phyloP scores from a whole-genome alignment of 2,329 filamentous ascomycete genomes.

The Achaetomium macrosporum region DNA sequence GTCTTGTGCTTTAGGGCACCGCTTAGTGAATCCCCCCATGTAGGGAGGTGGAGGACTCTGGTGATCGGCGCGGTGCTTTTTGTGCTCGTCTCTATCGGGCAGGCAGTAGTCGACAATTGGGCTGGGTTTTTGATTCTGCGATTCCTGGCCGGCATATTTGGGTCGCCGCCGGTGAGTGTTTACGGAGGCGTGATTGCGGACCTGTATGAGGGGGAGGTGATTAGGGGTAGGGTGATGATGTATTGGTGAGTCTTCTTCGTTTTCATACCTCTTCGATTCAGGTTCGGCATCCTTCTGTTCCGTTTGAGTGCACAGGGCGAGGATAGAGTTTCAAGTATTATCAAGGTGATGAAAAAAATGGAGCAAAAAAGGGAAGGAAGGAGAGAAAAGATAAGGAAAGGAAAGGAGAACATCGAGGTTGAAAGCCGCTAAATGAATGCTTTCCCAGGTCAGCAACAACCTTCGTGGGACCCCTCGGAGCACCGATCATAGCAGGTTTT shows the following conservation, averaged over 20 bases:
- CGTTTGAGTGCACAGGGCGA: neutral
- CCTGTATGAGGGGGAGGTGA: constrained; percentile 20
- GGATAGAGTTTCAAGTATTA: too few relatives aligned
- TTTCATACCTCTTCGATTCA: neutral
- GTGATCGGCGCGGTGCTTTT: constrained; percentile 18
- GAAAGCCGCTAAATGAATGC: neutral
- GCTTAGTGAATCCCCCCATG: constrained; percentile 20
- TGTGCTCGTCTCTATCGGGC: constrained; percentile 18
- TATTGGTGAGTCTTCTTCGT: constrained; percentile 16
- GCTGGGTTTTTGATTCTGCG: neutral
- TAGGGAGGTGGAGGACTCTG: constrained; percentile 21
- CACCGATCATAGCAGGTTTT: constrained; percentile 25
- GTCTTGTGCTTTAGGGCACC: constrained; percentile 15
- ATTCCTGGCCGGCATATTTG: constrained; percentile 25
- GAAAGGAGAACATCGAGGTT: neutral
- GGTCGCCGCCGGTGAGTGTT: constrained; percentile 25
- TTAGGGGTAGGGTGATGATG: constrained; percentile 25
- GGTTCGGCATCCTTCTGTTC: neutral
- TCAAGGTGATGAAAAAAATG: too few relatives aligned
- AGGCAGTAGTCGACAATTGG: constrained; percentile 22
- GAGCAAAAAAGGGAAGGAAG: neutral
- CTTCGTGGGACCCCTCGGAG: constrained; percentile 25
- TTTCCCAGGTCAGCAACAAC: constrained; percentile 18
- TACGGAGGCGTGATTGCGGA: constrained; percentile 27
- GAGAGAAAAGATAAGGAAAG: neutral